Base-by-base conservation (phyloP, 495 filamentous ascomycete genomes). In the Neurospora sp. region DNA sequence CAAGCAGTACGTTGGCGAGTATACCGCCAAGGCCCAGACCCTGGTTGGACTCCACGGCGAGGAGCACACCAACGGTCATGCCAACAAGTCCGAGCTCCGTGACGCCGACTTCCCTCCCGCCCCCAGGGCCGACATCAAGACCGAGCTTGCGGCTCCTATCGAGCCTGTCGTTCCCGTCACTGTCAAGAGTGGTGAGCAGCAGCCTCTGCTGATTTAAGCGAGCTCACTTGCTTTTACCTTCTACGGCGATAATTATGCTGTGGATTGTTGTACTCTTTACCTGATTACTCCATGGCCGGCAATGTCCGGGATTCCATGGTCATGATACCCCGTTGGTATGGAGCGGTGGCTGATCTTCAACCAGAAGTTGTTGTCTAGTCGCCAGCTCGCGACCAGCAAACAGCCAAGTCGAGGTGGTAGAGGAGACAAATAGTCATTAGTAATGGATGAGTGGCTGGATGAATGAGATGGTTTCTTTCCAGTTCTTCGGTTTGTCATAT, bases 1-100 rank as follows among this genome's bases (percentile, higher is more conserved):
- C 80, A 93, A 92, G 85, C 87, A 91, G 74, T 94, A 94, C 78
- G 88, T 93, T 76, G 90, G 89, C 69, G 92, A 96, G 77, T 94
- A 96, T 82, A 91, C 92, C 71, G 84, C 88, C 80, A 96, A 96
- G 86, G 95, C 94, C 72, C 91, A 94, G 80, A 88, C 89, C 71
- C 88, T 93, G 82, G 76, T 87, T 35, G 12, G 53, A 75, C 53
- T 66, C 53, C 27, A 16, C 12, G 27, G 27, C 35, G 53, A 66
- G 53, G 83, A 80, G 70, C 81, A 80, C 75, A 84, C 81, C 77
- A 72, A 77, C 37, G 73, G 53, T 18, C 53, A 66, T 66, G 53
- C 53, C 20, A 73, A 82, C 38, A 71, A 78, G 46, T 79, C 81
- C 76, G 76, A 82, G 74, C 70, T 84, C 72, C 83, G 83, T 78